phyloP scores from a whole-genome alignment of 2,329 filamentous ascomycete genomes.

The Samsoniella hepiali region DNA sequence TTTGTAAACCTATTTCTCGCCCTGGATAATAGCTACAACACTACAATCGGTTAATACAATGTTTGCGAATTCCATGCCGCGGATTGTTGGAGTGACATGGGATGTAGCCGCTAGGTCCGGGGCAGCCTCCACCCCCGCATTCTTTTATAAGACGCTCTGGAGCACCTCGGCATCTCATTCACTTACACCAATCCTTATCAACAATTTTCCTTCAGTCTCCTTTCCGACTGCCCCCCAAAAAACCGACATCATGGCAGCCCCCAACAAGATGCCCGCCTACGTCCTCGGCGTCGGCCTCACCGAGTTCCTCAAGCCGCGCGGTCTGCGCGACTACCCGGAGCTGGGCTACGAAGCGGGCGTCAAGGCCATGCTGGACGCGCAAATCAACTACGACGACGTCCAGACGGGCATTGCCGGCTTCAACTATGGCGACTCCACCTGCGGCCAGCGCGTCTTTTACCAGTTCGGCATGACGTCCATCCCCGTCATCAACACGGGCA shows the following conservation, averaged over 20 bases:
- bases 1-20: no score
- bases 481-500: constrained; percentile 97
- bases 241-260: not conserved
- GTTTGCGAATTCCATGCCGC: not conserved
- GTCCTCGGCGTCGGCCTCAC: constrained; percentile 98
- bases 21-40: no score
- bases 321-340: constrained; percentile 91
- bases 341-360: constrained; percentile 89
- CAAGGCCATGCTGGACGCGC: constrained; percentile 82
- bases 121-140: constrained; percentile 11
- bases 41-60: not conserved
- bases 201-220: not conserved
- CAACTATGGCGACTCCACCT: constrained; percentile 93
- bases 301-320: constrained; percentile 96
- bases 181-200: not conserved
- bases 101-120: not conserved
- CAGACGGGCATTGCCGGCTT: constrained; percentile 94
- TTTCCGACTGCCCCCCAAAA: not conserved
- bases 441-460: constrained; percentile 95
- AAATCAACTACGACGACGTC: constrained; percentile 95
- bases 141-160: not conserved
- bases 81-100: not conserved
- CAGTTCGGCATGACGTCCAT: constrained; percentile 98
- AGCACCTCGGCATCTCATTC: constrained; percentile 8
- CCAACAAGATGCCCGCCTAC: constrained; percentile 50